Base-by-base conservation (phyloP, 495 filamentous ascomycete species). In the Lasiosphaeria ovina region DNA sequence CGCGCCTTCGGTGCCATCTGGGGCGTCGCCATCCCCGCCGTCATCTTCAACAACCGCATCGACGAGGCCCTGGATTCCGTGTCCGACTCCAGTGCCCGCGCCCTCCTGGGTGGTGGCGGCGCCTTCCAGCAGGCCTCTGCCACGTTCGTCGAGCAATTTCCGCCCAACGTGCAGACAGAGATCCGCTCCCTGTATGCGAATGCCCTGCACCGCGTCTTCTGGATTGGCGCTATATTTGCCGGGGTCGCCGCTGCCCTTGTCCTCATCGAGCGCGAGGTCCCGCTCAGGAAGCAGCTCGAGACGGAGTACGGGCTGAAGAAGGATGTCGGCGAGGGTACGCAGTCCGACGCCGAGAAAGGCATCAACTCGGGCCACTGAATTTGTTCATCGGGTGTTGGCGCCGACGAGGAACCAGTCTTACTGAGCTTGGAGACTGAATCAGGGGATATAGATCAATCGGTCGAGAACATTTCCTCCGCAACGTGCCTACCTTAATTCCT, bases 1-100 rank as follows among this genome's bases (percentile, higher is more conserved):
- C 72, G 80, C 11, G 70, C 60, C 40, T 80, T 82, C 45, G 81
- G 80, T 1, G 55, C 59, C 33, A 72, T 83, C 36, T 83, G 80
- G 80, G 81, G 78, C 6, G 73, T 79, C 0, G 64, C 79, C 3
- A 73, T 84, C 35, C 76, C 82, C 3, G 66, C 75, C 0, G 73
- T 73, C 0, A 71, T 82, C 6, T 83, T 84, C 72, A 82, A 83
- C 63, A 74, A 67, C 54, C 70, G 61, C 14, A 69, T 72, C 11
- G 59, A 65, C 16, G 14, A 60, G 42, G 51, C 63, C 8, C 54
- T 51, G 3, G 33, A 32, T 9, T n/a, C 14, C 6, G 58, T 78
- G 8, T 58, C 40, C 1, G 67, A 76, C 38, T 5, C 65, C 0
- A 64, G 32, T 4, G 65, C 63, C 10, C 50, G 58, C 44, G 53